Base-by-base conservation (phyloP, 331 rosid species). In the Phaseolus coccineus region DNA sequence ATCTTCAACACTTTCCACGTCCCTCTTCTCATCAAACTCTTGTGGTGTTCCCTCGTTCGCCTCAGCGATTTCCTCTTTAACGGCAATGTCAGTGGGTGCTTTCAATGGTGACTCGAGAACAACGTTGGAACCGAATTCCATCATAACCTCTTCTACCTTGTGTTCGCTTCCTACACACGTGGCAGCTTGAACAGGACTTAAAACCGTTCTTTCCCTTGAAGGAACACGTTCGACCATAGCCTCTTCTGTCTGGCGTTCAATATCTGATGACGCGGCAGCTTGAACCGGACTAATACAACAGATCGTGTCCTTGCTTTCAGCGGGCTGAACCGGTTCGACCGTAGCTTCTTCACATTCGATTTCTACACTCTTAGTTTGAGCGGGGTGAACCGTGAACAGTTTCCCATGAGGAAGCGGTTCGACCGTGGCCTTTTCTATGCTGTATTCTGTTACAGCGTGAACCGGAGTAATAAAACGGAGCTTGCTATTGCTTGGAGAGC, bases 151-250 rank as follows among this genome's bases (percentile, higher is more conserved):
- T 52, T 46, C 64, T 3, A 1, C 3, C 24, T 28, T 15, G 15
- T 30, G 62, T 30, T 69, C 77, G 10, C 47, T 44, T 39, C 58
- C 77, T 8, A 47, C 13, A 70, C 24, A 13, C 28, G 71, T 37
- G 15, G 8, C 52, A 4, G 37, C 28, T 28, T 58, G 68, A 67
- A 67, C 37, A 62, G 75, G 68, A 19, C 51, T 19, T 33, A 67
- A 37, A 28, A 85, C 80, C 76, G 46, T 82, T 69, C 9, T 82
- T 80, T 82, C 81, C 27, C 81, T 80, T 22, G 37, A 76, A 63
- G 53, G 82, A 22, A 42, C 48, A 33, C 33, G 52, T 6, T 64
- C 74, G 11, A 48, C 67, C 3, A 13, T 37, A 27, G 42, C 70
- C 2, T 70, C 65, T 52, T 46, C 64, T 6, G 0, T 6, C 22